Base-by-base conservation (phyloP, 495 filamentous ascomycete genomes). In the Penicillium flavigenum region DNA sequence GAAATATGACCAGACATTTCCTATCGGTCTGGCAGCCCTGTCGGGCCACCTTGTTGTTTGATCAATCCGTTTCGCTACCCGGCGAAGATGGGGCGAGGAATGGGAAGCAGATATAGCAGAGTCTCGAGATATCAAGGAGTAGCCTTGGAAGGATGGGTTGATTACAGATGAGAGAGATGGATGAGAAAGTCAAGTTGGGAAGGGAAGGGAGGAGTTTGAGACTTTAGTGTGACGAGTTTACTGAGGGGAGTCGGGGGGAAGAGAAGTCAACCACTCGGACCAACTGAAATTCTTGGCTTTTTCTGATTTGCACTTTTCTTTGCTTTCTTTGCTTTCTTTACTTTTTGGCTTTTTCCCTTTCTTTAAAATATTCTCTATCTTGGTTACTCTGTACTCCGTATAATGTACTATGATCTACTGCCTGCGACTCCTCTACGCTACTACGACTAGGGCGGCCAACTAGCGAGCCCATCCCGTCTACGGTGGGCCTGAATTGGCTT, bases 1-100 rank as follows among this genome's bases (percentile, higher is more conserved):
- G 73, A 72, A 59, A 71, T 61, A 67, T 65, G 75, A 68, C 72
- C 70, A 70, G 75, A 69, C 76, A 79, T 79, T 69, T 75, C 67
- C 50, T 63, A 68, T 64, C 66, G 58, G 41, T 57, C 59, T 61
- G 64, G 63, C 69, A 77, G 75, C 76, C 76, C 74, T 73, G 57
- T 68, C 71, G 74, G 76, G 76, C 72, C 71, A 67, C 59, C 72
- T 71, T 54, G 59, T 67, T 58, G 54, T 66, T 63, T 59, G 58
- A 38, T 70, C 66, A 69, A 66, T 67, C 66, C 64, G 57, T 55
- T 53, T 45, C 29, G 19, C 45, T 44, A 29, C 32, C 20, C 19
- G 24, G 48, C 32, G 39, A 31, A 12, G 42, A 12, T 26, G 34
- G 29, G 29, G 26, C 50, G 47, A 59, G 22, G 34, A 46, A 44